Percentiles rank a stretch among this genome's conserved stretches.
phyloP scores from a whole-genome alignment of 1,284 basidiomycete genomes.

The Ganoderma sp. region DNA sequence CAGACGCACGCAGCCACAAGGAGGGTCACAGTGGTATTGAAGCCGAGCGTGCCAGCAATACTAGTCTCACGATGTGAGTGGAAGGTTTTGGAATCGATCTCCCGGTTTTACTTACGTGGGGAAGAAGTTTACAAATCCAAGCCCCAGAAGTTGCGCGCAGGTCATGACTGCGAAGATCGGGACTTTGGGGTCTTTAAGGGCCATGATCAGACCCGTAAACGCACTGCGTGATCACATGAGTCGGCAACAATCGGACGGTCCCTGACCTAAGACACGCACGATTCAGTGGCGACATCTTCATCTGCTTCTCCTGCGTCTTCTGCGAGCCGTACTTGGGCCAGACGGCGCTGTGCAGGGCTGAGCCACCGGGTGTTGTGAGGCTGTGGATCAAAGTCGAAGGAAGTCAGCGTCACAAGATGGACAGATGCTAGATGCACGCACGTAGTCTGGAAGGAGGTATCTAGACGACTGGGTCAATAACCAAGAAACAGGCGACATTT shows the following conservation, averaged over 20 bases:
- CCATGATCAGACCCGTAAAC: conserved; percentile 59
- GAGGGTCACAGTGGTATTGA: conserved; percentile 61
- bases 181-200: conserved; percentile 68
- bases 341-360: conserved; percentile 57
- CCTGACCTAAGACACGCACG: conserved; percentile 46
- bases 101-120: conserved; percentile 55
- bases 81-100: background rate
- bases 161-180: conserved; percentile 62
- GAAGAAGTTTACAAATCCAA: conserved; percentile 79
- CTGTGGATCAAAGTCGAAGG: conserved; percentile 38
- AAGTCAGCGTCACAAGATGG: background rate
- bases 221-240: conserved; percentile 44
- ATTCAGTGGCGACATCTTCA: conserved; percentile 57
- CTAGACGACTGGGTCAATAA: conserved; percentile 13
- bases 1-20: conserved; percentile 65
- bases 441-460: conserved; percentile 59
- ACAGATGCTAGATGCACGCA: conserved; percentile 36
- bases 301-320: conserved; percentile 81
- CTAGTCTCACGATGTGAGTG: conserved; percentile 41
- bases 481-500: background rate
- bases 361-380: conserved; percentile 74
- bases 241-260: background rate
- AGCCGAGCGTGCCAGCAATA: conserved; percentile 70
- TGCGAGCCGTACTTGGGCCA: conserved; percentile 74
- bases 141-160: conserved; percentile 58